Evolutionary conservation across 1,139 yeast species (phyloP), one percentile per base, ranked within the genome.

Genomic region (Debaryomyces subglobosus): DNA sequence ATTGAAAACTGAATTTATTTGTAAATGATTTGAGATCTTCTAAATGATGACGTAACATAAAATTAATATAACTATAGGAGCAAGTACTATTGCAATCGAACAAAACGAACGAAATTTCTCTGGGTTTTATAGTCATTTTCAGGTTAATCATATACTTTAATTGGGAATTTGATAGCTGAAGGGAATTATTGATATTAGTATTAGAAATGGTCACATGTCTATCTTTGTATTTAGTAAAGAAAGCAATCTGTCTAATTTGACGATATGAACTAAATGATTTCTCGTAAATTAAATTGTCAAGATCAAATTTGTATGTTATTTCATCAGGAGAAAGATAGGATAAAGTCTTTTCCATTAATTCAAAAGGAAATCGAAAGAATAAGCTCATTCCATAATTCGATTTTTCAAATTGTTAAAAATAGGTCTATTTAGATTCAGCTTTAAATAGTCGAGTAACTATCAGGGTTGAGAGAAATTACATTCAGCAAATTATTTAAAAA

Each of bases 1-100:
- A n/a, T 21, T 33, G 39, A 34, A 41, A 41, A 32, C n/a, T 41
- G 15, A 41, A 41, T 13, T 7, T 24, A 23, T 33, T 24, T 8
- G 39, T 21, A n/a, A 41, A 33, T 23, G 13, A 13, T 20, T 30
- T 32, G 15, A 41, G 23, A n/a, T 5, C 5, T 5, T 20, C 8
- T 12, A 32, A 33, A 20, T 18, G 6, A 6, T 32, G 38, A 8
- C 13, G 7, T n/a, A 41, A 30, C 18, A 30, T 32, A 18, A 32
- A 18, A 37, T 21, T 21, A 12, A 12, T 32, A 24, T 7, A 41
- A 4, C 5, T 15, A 20, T 13, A 23, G 2, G 27, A n/a, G 2
- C 13, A 30, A 21, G 9, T 7, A 21, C 12, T 20, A 13, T 21
- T 24, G n/a, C 13, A 12, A 13, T 32, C 18, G 12, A 41, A 9